Conservation (phyloP, 352 stramenopile species). For the Pythium biforme region DNA sequence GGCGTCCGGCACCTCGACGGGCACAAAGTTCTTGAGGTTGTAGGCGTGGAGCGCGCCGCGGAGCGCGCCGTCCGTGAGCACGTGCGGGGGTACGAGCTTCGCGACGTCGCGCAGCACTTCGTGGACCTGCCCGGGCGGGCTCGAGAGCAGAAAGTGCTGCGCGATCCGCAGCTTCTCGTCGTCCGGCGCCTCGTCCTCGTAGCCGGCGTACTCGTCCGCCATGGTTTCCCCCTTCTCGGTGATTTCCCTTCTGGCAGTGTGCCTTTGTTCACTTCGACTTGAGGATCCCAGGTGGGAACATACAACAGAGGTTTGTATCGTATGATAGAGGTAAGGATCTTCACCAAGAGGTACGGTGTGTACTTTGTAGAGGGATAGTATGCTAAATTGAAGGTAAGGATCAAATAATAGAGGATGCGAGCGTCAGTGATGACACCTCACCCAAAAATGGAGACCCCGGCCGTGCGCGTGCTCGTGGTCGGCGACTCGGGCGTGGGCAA, state of each 20-base stretch:
- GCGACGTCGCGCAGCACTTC: conserved; percentile 83
- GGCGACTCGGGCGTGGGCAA: conserved; percentile 87
- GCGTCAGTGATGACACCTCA: neutral
- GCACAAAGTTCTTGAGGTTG: conserved; percentile 70
- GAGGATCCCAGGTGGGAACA: neutral
- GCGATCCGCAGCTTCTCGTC: conserved; percentile 90
- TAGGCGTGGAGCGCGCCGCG: conserved; percentile 74
- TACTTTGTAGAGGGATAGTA: too few relatives aligned
- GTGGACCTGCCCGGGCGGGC: conserved; percentile 86
- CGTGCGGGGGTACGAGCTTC: conserved; percentile 69
- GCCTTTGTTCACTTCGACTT: conserved; percentile 23
- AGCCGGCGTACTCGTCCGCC: conserved; percentile 56
- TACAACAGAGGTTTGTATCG: conserved; percentile 4
- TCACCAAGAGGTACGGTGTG: too few relatives aligned
- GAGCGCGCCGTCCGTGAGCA: conserved; percentile 73
- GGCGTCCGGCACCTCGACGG: conserved; percentile 66
- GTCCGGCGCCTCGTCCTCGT: conserved; percentile 74
- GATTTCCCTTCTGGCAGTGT: neutral
- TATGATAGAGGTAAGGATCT: conserved; percentile 4
- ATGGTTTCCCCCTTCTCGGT: conserved; percentile 29
- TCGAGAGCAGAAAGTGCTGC: conserved; percentile 89
- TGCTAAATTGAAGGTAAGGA: neutral
- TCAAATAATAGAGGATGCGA: neutral
- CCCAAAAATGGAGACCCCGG: conserved; percentile 61
- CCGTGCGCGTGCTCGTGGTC: conserved; percentile 76